Conservation (phyloP, 208 protist genomes). For the Angomonas deanei region DNA sequence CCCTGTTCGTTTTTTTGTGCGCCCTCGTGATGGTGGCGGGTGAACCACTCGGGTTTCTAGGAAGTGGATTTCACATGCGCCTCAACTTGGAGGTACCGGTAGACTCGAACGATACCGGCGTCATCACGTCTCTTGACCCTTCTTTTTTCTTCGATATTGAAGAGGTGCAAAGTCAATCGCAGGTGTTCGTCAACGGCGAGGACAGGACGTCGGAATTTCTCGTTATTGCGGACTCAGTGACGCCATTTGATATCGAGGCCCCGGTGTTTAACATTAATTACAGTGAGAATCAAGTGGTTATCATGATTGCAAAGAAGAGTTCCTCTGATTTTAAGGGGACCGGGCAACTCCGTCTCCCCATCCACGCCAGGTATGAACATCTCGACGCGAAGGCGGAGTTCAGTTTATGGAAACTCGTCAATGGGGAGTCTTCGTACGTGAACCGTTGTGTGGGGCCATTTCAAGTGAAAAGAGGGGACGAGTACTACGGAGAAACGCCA, state of each 20-base stretch:
- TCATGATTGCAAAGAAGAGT: not conserved
- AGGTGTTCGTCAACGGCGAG: not conserved
- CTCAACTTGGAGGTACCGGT: not conserved
- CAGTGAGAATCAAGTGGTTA: not conserved
- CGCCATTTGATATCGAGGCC: not conserved
- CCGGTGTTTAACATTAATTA: not conserved
- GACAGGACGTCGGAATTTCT: not conserved
- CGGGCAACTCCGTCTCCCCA: not conserved
- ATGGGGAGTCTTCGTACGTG: not conserved
- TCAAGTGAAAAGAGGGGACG: not conserved
- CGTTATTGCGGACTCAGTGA: not conserved
- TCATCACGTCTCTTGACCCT: not conserved
- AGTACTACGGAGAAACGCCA: not conserved
- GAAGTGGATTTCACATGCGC: not conserved
- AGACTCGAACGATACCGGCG: not conserved
- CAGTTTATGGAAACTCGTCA: not conserved
- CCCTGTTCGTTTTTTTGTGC: not conserved
- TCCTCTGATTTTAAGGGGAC: not conserved
- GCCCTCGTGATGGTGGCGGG: not conserved
- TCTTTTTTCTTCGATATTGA: not conserved
- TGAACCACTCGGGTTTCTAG: not conserved
- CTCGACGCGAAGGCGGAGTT: not conserved
- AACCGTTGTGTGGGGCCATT: not conserved
- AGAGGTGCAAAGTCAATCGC: not conserved
- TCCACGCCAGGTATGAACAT: not conserved